phyloP scores from a whole-genome alignment of 2,329 filamentous ascomycete species.

The Pseudogymnoascus sp. region DNA sequence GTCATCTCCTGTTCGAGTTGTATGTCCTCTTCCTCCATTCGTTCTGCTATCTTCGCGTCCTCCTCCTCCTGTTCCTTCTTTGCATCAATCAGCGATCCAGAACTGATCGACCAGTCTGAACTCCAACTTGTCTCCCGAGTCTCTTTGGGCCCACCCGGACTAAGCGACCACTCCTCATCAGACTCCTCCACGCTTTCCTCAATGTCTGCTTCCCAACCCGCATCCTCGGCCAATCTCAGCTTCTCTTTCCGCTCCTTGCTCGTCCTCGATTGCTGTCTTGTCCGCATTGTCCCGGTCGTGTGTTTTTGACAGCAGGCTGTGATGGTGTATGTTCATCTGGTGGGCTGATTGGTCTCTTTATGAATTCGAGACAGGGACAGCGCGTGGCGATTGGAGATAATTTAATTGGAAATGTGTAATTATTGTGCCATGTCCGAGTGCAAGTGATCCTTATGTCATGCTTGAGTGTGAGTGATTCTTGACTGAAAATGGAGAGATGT shows the following conservation, averaged over 20 bases:
- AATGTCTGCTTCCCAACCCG: neutral
- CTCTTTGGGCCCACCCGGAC: neutral
- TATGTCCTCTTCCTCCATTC: neutral
- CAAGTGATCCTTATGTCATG: too few species aligned
- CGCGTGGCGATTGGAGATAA: too few species aligned
- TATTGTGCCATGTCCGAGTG: neutral
- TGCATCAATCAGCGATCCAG: neutral
- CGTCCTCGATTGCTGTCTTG: neutral
- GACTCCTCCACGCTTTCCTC: neutral
- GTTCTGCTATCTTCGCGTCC: neutral
- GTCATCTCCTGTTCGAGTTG: neutral
- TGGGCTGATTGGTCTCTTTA: neutral
- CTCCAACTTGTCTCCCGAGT: neutral
- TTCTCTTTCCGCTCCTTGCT: neutral
- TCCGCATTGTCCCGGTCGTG: too few species aligned
- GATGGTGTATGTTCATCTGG: neutral
- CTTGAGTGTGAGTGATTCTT: neutral
- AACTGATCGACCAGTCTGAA: neutral
- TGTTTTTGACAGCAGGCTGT: neutral
- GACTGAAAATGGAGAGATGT: neutral
- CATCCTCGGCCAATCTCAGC: neutral
- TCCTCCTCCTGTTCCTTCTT: neutral
- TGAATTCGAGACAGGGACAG: neutral
- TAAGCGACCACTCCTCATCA: neutral
- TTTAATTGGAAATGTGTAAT: neutral